These are phyloP conservation scores for Trapa bicornis DNA, from an alignment of 345 rosid species.

Conservation along the genomic window DNA sequence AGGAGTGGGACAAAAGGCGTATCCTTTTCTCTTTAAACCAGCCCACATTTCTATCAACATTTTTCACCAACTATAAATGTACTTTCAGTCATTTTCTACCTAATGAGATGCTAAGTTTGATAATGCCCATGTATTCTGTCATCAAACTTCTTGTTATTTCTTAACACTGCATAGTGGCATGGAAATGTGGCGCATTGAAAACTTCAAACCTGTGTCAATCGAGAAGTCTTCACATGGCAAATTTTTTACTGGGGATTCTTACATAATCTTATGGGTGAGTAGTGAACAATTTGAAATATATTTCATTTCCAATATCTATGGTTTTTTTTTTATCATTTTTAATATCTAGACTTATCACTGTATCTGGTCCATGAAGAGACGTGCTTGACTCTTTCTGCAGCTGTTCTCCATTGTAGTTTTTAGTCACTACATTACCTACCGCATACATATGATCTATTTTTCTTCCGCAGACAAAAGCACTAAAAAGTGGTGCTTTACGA, in stretches of 20 bases:
- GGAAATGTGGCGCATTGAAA: constrained; percentile 96
- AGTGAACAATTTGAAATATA: background rate
- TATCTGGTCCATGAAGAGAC: background rate
- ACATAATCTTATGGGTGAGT: constrained; percentile 68
- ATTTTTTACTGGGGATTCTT: constrained; percentile 93
- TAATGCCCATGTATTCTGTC: background rate
- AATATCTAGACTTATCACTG: background rate
- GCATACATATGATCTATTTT: background rate
- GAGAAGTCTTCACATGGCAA: constrained; percentile 67
- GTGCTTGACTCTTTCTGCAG: background rate
- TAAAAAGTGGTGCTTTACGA: constrained; percentile 59
- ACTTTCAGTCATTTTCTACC: background rate
- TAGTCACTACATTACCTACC: background rate
- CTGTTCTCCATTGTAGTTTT: background rate
- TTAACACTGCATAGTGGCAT: constrained; percentile 59
- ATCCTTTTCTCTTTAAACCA: constrained; percentile 16
- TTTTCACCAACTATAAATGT: background rate
- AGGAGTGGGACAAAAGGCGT: constrained; percentile 35
- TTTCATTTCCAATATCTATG: background rate
- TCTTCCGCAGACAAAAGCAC: constrained; percentile 51
- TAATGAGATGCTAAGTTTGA: background rate
- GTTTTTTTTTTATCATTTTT: background rate
- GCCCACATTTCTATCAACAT: background rate
- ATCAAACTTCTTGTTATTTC: constrained; percentile 15
- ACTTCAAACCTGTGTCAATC: constrained; percentile 51